phyloP scores from a whole-genome alignment of 1,284 basidiomycete species.

The Agroathelia rolfsii region DNA sequence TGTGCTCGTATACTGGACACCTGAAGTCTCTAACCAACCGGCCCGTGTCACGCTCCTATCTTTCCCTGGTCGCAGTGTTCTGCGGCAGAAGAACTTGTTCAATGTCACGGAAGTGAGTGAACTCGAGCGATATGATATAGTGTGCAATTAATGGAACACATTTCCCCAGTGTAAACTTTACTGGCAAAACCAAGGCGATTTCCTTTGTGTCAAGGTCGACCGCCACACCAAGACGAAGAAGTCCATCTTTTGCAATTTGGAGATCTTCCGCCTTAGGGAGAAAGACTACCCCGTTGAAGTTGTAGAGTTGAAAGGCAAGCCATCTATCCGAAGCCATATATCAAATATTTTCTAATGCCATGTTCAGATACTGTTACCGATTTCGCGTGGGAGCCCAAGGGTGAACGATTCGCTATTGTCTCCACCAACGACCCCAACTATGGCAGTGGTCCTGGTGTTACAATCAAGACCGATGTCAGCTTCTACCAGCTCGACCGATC shows the following conservation, averaged over 20 bases:
- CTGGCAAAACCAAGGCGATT: slow-evolving; percentile 99
- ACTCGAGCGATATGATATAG: too few species aligned
- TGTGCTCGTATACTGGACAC: slow-evolving; percentile 96
- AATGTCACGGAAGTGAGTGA: slow-evolving; percentile 91
- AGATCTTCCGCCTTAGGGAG: slow-evolving; percentile 96
- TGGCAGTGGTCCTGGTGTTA: slow-evolving; percentile 82
- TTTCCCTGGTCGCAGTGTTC: slow-evolving; percentile 77
- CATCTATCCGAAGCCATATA: slow-evolving; percentile 2
- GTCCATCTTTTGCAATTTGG: slow-evolving; percentile 96
- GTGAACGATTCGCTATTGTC: slow-evolving; percentile 93
- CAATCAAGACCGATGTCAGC: slow-evolving; percentile 92
- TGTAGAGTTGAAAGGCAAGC: slow-evolving; percentile 85
- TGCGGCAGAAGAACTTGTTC: slow-evolving; percentile 97
- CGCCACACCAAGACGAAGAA: slow-evolving; percentile 99
- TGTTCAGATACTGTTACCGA: slow-evolving; percentile 88
- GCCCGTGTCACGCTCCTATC: slow-evolving; percentile 90
- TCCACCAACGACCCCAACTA: slow-evolving; percentile 92
- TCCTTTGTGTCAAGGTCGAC: slow-evolving; percentile 98
- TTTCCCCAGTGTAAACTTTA: slow-evolving; percentile 84
- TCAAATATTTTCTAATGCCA: slow-evolving; percentile 10
- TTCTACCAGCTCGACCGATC: slow-evolving; percentile 92
- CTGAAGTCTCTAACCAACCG: slow-evolving; percentile 93
- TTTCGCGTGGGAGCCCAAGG: slow-evolving; percentile 98
- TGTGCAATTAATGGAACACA: too few species aligned
- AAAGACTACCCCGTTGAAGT: slow-evolving; percentile 99